Evolutionary conservation across 352 stramenopile species (phyloP).

Genomic region (Phytophthora crassamura): DNA sequence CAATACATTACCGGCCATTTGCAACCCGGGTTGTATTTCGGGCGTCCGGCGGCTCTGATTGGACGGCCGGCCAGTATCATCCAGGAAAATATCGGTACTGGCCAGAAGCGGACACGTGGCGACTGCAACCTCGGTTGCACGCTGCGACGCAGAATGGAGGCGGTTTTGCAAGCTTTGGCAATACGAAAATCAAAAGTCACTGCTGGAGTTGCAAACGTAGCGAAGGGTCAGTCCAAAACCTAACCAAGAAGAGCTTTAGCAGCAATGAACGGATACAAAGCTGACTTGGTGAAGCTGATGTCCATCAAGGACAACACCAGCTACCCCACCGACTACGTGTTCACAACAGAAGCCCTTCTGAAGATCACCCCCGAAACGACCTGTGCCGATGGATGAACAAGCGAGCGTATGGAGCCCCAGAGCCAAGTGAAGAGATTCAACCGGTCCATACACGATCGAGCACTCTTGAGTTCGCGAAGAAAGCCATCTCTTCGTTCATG

Average conservation of each 20-base stretch:
- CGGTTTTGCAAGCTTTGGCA: too few species aligned
- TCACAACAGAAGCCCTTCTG: constrained; percentile 1
- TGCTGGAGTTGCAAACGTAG: too few species aligned
- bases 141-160: neutral
- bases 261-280: constrained; percentile 6
- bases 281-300: constrained; percentile 11
- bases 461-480: constrained; percentile 22
- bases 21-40: neutral
- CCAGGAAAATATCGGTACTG: too few species aligned
- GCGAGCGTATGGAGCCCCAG: neutral
- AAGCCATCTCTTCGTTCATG: constrained; percentile 28
- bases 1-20: constrained; percentile 8
- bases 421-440: constrained; percentile 6
- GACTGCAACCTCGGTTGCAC: too few species aligned
- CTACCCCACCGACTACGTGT: neutral
- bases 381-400: too few species aligned
- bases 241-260: neutral
- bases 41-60: too few species aligned
- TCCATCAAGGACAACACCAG: neutral
- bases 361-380: too few species aligned
- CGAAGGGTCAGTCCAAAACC: too few species aligned
- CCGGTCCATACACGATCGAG: neutral
- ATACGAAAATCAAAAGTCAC: too few species aligned
- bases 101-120: too few species aligned
- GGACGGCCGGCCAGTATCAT: too few species aligned